A percentile compares a stretch with the other conserved stretches of the same genome.
Evolutionary conservation across 2,329 filamentous ascomycete genomes (phyloP).

Genomic region (Calonectria pseudoturangicola): DNA sequence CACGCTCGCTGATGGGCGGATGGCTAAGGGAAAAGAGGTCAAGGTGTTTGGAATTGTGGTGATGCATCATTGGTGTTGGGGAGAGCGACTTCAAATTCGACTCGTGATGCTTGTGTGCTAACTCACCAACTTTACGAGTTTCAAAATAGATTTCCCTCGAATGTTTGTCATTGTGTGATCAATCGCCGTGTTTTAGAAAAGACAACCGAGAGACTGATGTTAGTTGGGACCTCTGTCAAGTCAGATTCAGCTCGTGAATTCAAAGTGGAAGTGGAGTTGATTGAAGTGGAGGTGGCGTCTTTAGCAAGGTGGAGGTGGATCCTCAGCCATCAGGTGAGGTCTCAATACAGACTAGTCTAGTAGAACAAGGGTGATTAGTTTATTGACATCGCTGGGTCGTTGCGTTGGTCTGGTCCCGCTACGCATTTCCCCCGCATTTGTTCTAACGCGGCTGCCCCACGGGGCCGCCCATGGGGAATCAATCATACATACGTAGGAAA

Average conservation of each 20-base stretch:
- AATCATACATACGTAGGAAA: not conserved
- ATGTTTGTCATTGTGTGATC: too few species aligned
- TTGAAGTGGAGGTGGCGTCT: slow-evolving; percentile 22
- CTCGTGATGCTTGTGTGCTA: too few species aligned
- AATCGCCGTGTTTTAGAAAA: too few species aligned
- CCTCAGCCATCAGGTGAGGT: not conserved
- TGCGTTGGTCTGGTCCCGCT: not conserved
- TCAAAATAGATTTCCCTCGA: too few species aligned
- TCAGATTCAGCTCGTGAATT: not conserved
- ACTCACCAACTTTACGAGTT: too few species aligned
- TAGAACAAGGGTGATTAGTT: not conserved
- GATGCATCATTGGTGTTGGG: too few species aligned
- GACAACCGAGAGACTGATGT: too few species aligned
- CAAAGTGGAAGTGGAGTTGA: not conserved
- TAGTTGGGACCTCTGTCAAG: not conserved
- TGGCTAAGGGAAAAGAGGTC: too few species aligned
- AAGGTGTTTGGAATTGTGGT: too few species aligned
- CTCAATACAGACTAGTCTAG: slow-evolving; percentile 9
- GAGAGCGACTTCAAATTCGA: too few species aligned
- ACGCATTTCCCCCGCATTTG: not conserved
- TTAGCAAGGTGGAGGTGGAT: slow-evolving; percentile 5
- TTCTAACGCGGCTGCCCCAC: not conserved
- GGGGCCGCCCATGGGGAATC: slow-evolving; percentile 10
- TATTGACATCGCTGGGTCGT: not conserved
- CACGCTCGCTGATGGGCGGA: too few species aligned